phyloP scores from a whole-genome alignment of 2,329 filamentous ascomycete species.

The Fusarium oxysporum region DNA sequence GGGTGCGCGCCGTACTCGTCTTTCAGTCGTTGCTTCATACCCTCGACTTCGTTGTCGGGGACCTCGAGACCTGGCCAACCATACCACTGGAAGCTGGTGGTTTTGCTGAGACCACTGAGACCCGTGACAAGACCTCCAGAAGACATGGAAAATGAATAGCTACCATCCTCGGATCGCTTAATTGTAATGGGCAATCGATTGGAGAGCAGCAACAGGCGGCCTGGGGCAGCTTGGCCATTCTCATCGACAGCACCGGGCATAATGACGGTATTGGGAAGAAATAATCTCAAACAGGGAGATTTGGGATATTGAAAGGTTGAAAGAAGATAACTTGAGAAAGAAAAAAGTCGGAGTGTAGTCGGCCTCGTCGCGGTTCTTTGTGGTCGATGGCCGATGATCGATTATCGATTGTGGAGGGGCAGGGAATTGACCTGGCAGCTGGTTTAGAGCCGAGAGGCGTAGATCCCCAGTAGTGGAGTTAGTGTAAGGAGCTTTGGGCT shows the following conservation, averaged over 20 bases:
- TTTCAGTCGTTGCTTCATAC: constrained; percentile 81
- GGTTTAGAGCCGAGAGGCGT: constrained; percentile 35
- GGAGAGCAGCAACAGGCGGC: constrained; percentile 83
- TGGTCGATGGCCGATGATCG: constrained; percentile 31
- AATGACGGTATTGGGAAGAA: constrained; percentile 20
- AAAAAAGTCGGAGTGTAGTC: constrained; percentile 10
- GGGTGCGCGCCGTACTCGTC: constrained; percentile 91
- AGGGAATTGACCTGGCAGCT: constrained; percentile 42
- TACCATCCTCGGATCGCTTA: constrained; percentile 90
- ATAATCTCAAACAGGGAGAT: not conserved
- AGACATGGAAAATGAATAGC: constrained; percentile 95
- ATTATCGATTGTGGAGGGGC: constrained; percentile 43
- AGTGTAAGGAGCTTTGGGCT: constrained; percentile 42
- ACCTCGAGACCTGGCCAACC: constrained; percentile 96
- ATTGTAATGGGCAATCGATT: constrained; percentile 97
- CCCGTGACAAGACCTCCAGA: constrained; percentile 96
- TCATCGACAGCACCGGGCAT: constrained; percentile 54
- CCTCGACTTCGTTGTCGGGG: constrained; percentile 81
- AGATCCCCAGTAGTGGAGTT: constrained; percentile 46
- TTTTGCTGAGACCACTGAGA: constrained; percentile 89
- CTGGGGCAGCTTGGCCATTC: constrained; percentile 51
- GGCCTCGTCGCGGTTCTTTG: constrained; percentile 36
- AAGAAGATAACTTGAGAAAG: constrained; percentile 1
- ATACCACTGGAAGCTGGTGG: constrained; percentile 97
- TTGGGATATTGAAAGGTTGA: not conserved